Conservation (phyloP, 2,329 filamentous ascomycete genomes). For the Penicillium digitatum region DNA sequence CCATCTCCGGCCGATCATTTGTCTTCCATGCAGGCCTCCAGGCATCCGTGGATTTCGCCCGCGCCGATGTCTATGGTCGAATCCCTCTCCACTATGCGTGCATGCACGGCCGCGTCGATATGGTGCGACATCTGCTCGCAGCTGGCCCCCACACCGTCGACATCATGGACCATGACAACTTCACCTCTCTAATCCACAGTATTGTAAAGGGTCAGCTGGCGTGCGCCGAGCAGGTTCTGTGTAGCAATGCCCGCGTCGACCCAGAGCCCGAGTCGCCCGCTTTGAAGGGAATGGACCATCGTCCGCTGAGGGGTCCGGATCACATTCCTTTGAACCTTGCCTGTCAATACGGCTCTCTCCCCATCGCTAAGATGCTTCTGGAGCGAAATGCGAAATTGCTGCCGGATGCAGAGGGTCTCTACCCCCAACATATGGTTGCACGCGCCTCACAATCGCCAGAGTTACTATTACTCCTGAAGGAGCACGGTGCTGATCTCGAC, state of each 20-base stretch:
- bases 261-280: conserved; percentile 55
- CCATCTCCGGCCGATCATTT: conserved; percentile 81
- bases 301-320: conserved; percentile 59
- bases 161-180: conserved; percentile 91
- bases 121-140: conserved; percentile 69
- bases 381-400: conserved; percentile 75
- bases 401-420: conserved; percentile 93
- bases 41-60: conserved; percentile 69
- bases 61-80: conserved; percentile 88
- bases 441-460: conserved; percentile 78
- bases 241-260: conserved; percentile 76
- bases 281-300: neutral
- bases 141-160: conserved; percentile 73
- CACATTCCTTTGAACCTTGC: conserved; percentile 93
- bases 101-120: conserved; percentile 83
- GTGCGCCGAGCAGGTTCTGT: conserved; percentile 74
- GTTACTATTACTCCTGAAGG: conserved; percentile 72
- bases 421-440: conserved; percentile 93
- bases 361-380: conserved; percentile 79
- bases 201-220: conserved; percentile 82
- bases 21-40: conserved; percentile 74
- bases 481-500: conserved; percentile 83
- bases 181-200: conserved; percentile 89
- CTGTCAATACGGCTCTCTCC: conserved; percentile 84
- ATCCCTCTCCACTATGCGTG: conserved; percentile 94